Evolutionary conservation across 1,284 basidiomycete genomes (phyloP).

Genomic region (Leccinum fallax): DNA sequence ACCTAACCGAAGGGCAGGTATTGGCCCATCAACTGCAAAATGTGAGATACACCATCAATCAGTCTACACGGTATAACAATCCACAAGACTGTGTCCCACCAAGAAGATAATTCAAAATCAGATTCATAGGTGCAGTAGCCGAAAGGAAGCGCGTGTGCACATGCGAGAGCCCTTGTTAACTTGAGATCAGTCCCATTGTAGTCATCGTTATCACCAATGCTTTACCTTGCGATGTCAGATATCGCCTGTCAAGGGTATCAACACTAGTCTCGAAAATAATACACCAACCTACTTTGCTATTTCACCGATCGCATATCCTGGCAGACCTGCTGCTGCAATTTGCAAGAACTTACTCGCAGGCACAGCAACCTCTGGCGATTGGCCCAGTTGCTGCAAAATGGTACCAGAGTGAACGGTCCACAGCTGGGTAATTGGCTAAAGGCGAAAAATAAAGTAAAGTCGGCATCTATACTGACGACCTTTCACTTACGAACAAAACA

Average conservation of each 20-base stretch:
- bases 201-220: not conserved
- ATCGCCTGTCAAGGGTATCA: slow-evolving; percentile 21
- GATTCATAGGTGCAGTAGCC: slow-evolving; percentile 27
- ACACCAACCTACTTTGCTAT: slow-evolving; percentile 27
- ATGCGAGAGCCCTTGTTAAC: slow-evolving; percentile 19
- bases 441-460: not conserved
- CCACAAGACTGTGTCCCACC: slow-evolving; percentile 14
- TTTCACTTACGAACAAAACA: slow-evolving; percentile 21
- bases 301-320: slow-evolving; percentile 32
- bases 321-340: slow-evolving; percentile 27
- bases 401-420: slow-evolving; percentile 25
- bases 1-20: slow-evolving; percentile 30
- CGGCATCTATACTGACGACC: not conserved
- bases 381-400: slow-evolving; percentile 27
- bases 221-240: slow-evolving; percentile 30
- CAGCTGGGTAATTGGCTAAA: slow-evolving; percentile 26
- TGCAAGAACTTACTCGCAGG: slow-evolving; percentile 28
- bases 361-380: slow-evolving; percentile 22
- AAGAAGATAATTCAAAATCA: slow-evolving; percentile 32
- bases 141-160: slow-evolving; percentile 29
- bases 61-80: not conserved
- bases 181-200: not conserved
- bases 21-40: slow-evolving; percentile 28
- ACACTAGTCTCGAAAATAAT: not conserved
- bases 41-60: not conserved